phyloP scores from a whole-genome alignment of 192 early-diverging fungal genomes.

The Coemansia sp. region DNA sequence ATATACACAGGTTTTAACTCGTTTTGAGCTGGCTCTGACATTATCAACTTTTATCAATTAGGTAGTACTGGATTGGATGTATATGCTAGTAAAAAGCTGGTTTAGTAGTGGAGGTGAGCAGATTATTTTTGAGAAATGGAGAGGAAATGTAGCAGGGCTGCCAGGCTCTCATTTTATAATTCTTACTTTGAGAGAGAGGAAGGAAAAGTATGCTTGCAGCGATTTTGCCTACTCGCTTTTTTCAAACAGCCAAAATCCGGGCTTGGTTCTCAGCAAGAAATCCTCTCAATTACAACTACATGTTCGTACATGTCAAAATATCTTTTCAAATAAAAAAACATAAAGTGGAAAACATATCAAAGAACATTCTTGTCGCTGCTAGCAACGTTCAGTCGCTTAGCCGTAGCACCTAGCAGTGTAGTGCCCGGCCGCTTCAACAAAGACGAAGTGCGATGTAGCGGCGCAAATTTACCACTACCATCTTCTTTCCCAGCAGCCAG shows the following conservation, averaged over 20 bases:
- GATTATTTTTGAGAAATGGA: not conserved
- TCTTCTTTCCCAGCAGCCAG: slow-evolving; percentile 1
- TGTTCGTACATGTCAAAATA: not conserved
- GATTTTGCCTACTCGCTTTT: not conserved
- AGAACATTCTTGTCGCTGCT: not conserved
- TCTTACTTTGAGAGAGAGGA: not conserved
- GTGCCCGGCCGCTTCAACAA: slow-evolving; percentile 38
- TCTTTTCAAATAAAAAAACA: not conserved
- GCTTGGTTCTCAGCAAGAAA: no score
- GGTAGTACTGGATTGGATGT: not conserved
- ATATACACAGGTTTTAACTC: no score
- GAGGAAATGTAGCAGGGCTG: not conserved
- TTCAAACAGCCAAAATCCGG: not conserved
- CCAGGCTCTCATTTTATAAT: slow-evolving; percentile 1
- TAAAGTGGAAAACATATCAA: not conserved
- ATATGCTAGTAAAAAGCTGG: not conserved
- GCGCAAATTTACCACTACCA: not conserved
- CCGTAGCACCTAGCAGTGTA: not conserved
- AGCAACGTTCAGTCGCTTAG: slow-evolving; percentile 8
- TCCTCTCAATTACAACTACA: no score
- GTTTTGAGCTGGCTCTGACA: no score
- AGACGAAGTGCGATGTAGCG: not conserved
- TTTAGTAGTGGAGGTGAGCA: no score
- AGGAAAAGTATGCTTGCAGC: not conserved
- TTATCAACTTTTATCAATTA: no score